Percentiles rank a stretch among this genome's conserved stretches.
phyloP scores from a whole-genome alignment of 225 moss, liverwort and hornwort species.

The Physcomitrellopsis africana region DNA sequence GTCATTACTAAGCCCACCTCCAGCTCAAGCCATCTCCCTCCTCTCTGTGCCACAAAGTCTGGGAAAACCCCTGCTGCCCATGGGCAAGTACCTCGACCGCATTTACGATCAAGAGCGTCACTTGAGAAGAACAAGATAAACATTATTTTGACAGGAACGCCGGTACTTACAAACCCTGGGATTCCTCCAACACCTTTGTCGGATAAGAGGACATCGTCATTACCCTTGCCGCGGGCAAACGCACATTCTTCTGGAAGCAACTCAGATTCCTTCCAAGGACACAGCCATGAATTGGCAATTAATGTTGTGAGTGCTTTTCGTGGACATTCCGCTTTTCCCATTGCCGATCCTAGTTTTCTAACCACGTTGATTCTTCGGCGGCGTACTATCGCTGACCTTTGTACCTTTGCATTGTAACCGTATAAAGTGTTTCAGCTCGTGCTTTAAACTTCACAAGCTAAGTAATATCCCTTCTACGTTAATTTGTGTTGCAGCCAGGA shows the following conservation, averaged over 20 bases:
- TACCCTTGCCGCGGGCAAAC: conserved; percentile 34
- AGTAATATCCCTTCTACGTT: neutral
- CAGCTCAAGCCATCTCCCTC: conserved; percentile 49
- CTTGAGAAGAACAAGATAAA: conserved; percentile 52
- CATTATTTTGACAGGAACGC: conserved; percentile 26
- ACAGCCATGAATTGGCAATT: conserved; percentile 43
- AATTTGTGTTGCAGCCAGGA: conserved; percentile 41
- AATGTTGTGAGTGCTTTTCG: conserved; percentile 36
- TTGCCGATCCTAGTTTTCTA: neutral
- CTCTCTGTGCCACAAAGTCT: conserved; percentile 45
- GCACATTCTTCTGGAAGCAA: conserved; percentile 26
- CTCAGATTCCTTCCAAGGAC: conserved; percentile 30
- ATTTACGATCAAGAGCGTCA: conserved; percentile 51
- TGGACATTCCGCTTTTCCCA: conserved; percentile 1
- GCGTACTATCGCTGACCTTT: neutral
- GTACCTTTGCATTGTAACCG: neutral
- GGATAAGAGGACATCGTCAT: conserved; percentile 47
- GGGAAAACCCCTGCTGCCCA: conserved; percentile 39
- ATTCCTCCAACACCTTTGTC: conserved; percentile 26
- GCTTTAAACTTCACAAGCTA: neutral
- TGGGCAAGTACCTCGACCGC: conserved; percentile 47
- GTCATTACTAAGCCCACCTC: conserved; percentile 29
- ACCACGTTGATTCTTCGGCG: neutral
- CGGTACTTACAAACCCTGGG: conserved; percentile 28
- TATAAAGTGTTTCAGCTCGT: neutral